Evolutionary conservation across 352 stramenopile genomes (phyloP).

Genomic region (Pythium dissimile): DNA sequence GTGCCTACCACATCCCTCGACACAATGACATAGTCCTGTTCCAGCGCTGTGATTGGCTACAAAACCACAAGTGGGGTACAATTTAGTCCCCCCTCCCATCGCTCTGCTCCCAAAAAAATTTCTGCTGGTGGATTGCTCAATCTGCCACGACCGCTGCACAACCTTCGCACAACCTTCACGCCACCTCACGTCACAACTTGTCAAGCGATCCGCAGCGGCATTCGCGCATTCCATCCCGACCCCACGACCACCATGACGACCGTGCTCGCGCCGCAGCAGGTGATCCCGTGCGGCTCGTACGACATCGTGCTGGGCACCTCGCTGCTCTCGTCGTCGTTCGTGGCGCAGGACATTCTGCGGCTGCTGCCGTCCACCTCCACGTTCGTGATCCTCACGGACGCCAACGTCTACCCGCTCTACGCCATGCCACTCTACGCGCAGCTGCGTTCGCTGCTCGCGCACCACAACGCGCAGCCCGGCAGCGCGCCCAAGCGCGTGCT

Average conservation of each 20-base stretch:
- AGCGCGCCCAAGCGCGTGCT: constrained; percentile 46
- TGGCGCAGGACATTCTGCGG: constrained; percentile 60
- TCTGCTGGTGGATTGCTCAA: constrained; percentile 19
- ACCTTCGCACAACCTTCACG: constrained; percentile 15
- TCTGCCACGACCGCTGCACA: constrained; percentile 3
- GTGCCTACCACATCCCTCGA: neutral
- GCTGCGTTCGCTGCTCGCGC: constrained; percentile 26
- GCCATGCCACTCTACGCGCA: constrained; percentile 54
- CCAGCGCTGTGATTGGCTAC: neutral
- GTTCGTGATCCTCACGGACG: constrained; percentile 80
- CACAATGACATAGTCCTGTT: neutral
- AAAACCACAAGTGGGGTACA: neutral
- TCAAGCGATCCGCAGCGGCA: constrained; percentile 6
- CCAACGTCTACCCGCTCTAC: constrained; percentile 75
- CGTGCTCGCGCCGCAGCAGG: constrained; percentile 9
- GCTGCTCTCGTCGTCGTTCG: constrained; percentile 58
- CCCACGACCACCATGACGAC: neutral
- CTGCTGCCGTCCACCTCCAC: constrained; percentile 55
- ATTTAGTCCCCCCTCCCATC: neutral
- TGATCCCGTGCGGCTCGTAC: constrained; percentile 71
- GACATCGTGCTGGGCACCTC: constrained; percentile 74
- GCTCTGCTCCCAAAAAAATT: neutral
- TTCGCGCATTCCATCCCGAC: neutral
- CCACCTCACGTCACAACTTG: neutral
- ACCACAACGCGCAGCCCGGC: constrained; percentile 17